Conservation (phyloP, 208 protist genomes). For the Kentomonas sorsogonicus region DNA sequence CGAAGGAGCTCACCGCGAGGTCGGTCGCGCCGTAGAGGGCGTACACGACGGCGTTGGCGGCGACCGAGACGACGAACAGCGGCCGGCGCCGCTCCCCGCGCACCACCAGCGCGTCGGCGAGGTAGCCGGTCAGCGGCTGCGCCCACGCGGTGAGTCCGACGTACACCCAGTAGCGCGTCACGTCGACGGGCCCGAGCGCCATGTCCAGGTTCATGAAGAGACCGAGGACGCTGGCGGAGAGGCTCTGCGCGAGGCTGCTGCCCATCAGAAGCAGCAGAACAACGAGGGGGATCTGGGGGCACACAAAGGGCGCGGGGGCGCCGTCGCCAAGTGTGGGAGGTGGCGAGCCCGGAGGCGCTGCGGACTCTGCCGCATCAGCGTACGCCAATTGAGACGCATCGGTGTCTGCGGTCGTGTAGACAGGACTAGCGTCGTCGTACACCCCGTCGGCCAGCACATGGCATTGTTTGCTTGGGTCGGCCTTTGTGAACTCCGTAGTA, state of each 20-base stretch:
- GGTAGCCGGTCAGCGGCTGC: slow-evolving; percentile 27
- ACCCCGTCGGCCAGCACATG: background rate
- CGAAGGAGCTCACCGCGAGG: no score
- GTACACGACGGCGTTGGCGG: slow-evolving; percentile 26
- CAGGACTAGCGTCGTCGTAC: no score
- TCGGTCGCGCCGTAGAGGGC: slow-evolving; percentile 14
- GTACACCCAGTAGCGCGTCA: slow-evolving; percentile 37
- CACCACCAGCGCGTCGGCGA: slow-evolving; percentile 30
- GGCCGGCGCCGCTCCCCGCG: slow-evolving; percentile 36
- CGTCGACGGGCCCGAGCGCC: slow-evolving; percentile 21
- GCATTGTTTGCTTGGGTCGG: background rate
- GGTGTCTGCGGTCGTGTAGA: no score
- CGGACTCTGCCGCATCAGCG: no score
- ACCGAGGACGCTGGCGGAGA: slow-evolving; percentile 22
- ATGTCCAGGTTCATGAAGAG: slow-evolving; percentile 32
- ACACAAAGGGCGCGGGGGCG: slow-evolving; percentile 1
- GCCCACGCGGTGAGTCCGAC: slow-evolving; percentile 24
- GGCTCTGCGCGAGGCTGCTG: slow-evolving; percentile 23
- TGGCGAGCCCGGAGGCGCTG: no score
- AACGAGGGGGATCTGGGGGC: slow-evolving; percentile 16
- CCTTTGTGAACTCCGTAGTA: no score
- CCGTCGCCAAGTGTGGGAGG: no score
- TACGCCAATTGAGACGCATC: no score
- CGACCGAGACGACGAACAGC: slow-evolving; percentile 23
- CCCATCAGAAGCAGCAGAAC: slow-evolving; percentile 30